Conservation (phyloP, 371 early-diverging fungal species). For the Batkoa obscura region DNA sequence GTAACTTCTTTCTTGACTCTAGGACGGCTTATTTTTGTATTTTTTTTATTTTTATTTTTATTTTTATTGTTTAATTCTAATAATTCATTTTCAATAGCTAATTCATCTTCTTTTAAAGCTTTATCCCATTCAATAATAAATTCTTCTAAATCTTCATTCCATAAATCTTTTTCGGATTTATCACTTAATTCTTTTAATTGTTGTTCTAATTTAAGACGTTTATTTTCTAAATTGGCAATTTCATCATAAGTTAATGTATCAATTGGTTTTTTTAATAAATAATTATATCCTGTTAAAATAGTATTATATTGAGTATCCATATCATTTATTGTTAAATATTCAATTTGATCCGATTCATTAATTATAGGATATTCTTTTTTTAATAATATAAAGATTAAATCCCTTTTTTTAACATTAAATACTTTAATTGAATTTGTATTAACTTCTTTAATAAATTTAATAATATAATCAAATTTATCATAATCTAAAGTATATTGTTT, state of each 20-base stretch:
- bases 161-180: constrained; percentile 63
- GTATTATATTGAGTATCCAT: constrained; percentile 19
- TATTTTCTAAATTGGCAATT: constrained; percentile 57
- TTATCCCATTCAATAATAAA: constrained; percentile 8
- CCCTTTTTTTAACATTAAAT: constrained; percentile 58
- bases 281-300: constrained; percentile 59
- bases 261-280: constrained; percentile 87
- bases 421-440: constrained; percentile 76
- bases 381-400: constrained; percentile 65
- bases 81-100: not conserved
- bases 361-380: constrained; percentile 44
- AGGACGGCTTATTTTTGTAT: not conserved
- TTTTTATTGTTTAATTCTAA: not conserved
- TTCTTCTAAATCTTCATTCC: constrained; percentile 77
- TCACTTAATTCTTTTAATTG: constrained; percentile 51
- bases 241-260: constrained; percentile 84
- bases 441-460: constrained; percentile 81
- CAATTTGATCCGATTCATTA: constrained; percentile 10
- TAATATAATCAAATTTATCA: constrained; percentile 70
- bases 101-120: not conserved
- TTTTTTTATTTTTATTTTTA: not conserved
- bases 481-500: constrained; percentile 53
- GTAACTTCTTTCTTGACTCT: not conserved
- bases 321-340: constrained; percentile 16
- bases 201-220: constrained; percentile 39